A percentile compares a stretch with the other conserved stretches of the same genome.
Conservation (phyloP, 164 flowering plant genomes). For the Nelumbo lutea region DNA sequence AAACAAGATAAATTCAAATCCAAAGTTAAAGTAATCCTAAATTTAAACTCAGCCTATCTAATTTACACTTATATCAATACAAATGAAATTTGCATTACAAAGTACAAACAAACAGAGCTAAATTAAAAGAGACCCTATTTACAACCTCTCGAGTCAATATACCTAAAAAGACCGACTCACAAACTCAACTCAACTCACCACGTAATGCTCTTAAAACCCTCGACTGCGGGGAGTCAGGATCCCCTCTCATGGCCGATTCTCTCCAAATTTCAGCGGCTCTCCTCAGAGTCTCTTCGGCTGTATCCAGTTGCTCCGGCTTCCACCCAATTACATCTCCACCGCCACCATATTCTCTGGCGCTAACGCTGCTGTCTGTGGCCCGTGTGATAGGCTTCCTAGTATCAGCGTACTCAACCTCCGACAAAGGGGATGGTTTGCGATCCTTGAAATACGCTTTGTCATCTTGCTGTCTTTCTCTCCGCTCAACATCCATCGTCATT, state of each 20-base stretch:
- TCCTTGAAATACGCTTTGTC: slow-evolving; percentile 40
- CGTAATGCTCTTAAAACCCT: slow-evolving; percentile 47
- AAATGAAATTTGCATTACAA: no score
- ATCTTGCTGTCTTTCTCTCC: slow-evolving; percentile 18
- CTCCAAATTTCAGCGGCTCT: slow-evolving; percentile 44
- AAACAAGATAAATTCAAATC: no score
- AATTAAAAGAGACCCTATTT: no score
- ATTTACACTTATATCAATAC: no score
- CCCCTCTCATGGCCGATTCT: slow-evolving; percentile 44
- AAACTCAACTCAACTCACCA: not conserved
- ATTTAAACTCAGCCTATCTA: no score
- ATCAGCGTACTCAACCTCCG: slow-evolving; percentile 54
- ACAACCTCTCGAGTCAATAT: no score
- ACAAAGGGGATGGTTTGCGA: slow-evolving; percentile 57
- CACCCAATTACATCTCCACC: slow-evolving; percentile 27
- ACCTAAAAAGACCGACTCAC: no score
- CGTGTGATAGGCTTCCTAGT: slow-evolving; percentile 50
- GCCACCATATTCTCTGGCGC: slow-evolving; percentile 12
- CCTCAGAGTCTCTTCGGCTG: slow-evolving; percentile 57
- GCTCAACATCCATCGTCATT: not conserved
- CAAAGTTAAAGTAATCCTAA: no score
- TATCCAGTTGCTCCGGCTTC: slow-evolving; percentile 57
- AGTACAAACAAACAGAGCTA: no score
- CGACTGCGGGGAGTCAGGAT: slow-evolving; percentile 58
- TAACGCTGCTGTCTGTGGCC: slow-evolving; percentile 39